Conservation (phyloP, 331 rosid species). For the Quercus lobata region DNA sequence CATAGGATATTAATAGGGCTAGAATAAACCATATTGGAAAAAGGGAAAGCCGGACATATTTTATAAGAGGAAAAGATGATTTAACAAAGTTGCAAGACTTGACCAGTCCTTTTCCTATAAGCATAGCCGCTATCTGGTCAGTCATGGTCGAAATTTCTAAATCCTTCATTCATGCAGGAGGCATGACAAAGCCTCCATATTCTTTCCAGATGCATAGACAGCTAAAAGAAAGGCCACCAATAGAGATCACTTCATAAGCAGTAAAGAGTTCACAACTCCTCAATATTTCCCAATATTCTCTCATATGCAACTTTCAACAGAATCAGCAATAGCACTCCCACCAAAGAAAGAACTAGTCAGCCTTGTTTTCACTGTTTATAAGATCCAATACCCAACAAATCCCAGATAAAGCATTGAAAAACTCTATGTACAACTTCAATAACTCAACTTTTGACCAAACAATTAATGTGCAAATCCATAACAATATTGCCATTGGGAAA, state of each 20-base stretch:
- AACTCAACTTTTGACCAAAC: too few species aligned
- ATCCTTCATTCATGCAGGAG: not conserved
- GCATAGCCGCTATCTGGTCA: not conserved
- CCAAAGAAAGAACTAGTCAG: not conserved
- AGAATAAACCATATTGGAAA: too few species aligned
- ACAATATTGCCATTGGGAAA: too few species aligned
- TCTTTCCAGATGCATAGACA: not conserved
- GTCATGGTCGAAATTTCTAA: not conserved
- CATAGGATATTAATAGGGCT: not conserved
- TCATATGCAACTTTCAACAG: not conserved
- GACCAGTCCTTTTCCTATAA: not conserved
- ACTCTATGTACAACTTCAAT: not conserved
- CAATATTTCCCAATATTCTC: not conserved
- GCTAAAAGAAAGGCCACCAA: not conserved
- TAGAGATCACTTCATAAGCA: too few species aligned
- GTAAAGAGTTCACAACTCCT: not conserved
- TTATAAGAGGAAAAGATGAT: too few species aligned
- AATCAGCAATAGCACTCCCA: not conserved
- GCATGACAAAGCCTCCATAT: not conserved
- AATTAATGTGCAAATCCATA: too few species aligned
- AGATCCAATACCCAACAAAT: not conserved
- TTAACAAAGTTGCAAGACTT: not conserved
- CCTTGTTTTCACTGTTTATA: not conserved
- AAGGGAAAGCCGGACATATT: too few species aligned
- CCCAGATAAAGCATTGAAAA: not conserved